These are phyloP conservation scores for Ogataea paradorogensis DNA, from an alignment of 805 yeast species.

Conservation along the genomic window DNA sequence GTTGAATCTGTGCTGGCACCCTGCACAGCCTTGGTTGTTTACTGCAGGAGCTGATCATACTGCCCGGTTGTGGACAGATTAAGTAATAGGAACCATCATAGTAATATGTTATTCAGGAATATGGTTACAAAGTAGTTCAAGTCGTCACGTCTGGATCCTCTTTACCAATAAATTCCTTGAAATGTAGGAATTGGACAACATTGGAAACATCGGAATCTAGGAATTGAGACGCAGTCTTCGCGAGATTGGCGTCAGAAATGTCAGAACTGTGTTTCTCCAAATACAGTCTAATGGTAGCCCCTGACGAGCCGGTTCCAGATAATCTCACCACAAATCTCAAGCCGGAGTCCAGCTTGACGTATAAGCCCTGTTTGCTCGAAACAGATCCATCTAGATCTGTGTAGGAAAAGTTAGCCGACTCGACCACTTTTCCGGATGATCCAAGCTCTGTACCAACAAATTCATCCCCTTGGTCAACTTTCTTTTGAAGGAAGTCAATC, in stretches of 20 bases:
- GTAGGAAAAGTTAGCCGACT: slow-evolving; percentile 86
- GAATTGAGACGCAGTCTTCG: slow-evolving; percentile 60
- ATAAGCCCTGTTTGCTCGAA: slow-evolving; percentile 84
- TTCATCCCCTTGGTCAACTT: slow-evolving; percentile 32
- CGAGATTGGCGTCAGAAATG: slow-evolving; percentile 41
- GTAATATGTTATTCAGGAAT: not conserved
- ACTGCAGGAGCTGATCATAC: slow-evolving; percentile 96
- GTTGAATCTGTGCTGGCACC: slow-evolving; percentile 89
- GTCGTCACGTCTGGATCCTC: slow-evolving; percentile 89
- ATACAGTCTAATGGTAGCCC: slow-evolving; percentile 93
- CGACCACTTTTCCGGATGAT: slow-evolving; percentile 51
- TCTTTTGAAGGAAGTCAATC: slow-evolving; percentile 47
- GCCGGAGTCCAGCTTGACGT: slow-evolving; percentile 75
- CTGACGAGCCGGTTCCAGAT: slow-evolving; percentile 97
- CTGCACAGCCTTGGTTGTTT: slow-evolving; percentile 96
- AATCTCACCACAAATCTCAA: slow-evolving; percentile 84
- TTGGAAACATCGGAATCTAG: slow-evolving; percentile 58
- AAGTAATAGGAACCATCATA: slow-evolving; percentile 9
- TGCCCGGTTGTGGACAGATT: slow-evolving; percentile 95
- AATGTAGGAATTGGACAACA: slow-evolving; percentile 65
- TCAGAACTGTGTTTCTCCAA: slow-evolving; percentile 79
- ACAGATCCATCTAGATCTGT: slow-evolving; percentile 94
- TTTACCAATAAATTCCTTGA: slow-evolving; percentile 72
- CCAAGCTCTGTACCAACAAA: slow-evolving; percentile 54
- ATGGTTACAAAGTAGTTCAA: slow-evolving; percentile 27